Conservation (phyloP, 495 filamentous ascomycete genomes). For the Aspergillus hancockii region DNA sequence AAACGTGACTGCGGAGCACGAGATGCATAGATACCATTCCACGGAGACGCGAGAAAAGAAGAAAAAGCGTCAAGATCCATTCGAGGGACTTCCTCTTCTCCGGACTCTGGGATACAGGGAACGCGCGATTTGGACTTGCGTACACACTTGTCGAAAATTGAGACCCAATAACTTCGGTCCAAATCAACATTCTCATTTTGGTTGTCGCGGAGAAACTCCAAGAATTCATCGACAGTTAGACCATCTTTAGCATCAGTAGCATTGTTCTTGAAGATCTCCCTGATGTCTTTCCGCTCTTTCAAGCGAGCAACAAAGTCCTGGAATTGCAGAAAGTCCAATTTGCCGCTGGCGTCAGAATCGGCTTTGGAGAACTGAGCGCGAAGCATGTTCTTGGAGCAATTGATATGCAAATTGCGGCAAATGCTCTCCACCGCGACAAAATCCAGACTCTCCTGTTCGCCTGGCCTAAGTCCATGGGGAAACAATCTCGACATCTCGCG, state of each 20-base stretch:
- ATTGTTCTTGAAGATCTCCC: constrained; percentile 61
- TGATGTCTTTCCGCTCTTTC: constrained; percentile 82
- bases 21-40: constrained; percentile 61
- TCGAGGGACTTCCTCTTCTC: constrained; percentile 41
- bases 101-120: constrained; percentile 34
- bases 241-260: constrained; percentile 56
- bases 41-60: constrained; percentile 71
- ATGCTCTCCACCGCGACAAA: constrained; percentile 75
- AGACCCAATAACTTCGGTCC: constrained; percentile 66
- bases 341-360: constrained; percentile 60
- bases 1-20: constrained; percentile 60
- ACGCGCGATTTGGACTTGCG: constrained; percentile 62
- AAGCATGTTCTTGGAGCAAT: constrained; percentile 74
- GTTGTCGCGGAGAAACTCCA: constrained; percentile 68
- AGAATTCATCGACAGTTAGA: constrained; percentile 70
- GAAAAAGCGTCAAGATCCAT: constrained; percentile 78
- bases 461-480: constrained; percentile 50
- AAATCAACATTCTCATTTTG: constrained; percentile 75
- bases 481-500: constrained; percentile 77
- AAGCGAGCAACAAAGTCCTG: constrained; percentile 76
- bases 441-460: constrained; percentile 70
- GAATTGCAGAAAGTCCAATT: constrained; percentile 76
- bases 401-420: constrained; percentile 85
- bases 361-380: constrained; percentile 73
- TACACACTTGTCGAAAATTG: constrained; percentile 71